Base-by-base conservation (phyloP, 768 basidiomycete genomes). In the Russula brevipes region DNA sequence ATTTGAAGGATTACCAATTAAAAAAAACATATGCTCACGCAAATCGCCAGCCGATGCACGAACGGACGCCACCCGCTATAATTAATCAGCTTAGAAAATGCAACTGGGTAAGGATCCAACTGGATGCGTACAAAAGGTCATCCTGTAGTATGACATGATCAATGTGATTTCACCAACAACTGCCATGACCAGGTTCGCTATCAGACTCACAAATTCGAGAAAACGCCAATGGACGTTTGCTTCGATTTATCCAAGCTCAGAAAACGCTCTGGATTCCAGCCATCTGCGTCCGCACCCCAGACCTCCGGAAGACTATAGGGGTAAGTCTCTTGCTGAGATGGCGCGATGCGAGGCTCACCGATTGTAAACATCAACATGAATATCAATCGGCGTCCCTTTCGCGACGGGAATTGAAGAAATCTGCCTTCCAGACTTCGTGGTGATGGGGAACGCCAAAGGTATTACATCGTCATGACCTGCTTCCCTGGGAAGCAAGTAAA, bases 401-500 rank as follows among this genome's bases (percentile, higher is more conserved):
- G 9, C 44, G 5, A 62, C 24, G 2, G 47, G 61, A 49, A 62
- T 62, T 3, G 38, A 45, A 12, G 49, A 19, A 36, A 62, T 47
- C 19, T 50, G 17, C 41, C 57, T 10, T 9, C 55, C 55, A 4
- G 47, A 52, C 33, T 62, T 57, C 5, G 35, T 36, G 8, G 42
- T 45, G 17, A 57, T 52, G 7, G 61, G 61, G n/a, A 50, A 50
- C 1, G 66, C 54, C 12, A 71, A 63, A 10, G 68, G 70, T 12
- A 69, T 54, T 3, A 69, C 63, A 19, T 69, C 66, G 50, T 70
- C 69, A 10, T 55, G 64, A 8, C 33, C 31, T 1, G 70, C 64
- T 49, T 60, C 47, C 11, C 66, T 66, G 4, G 47, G 0, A 2
- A 63, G 30, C 10, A 0, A 12, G 17, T 44, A 55, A 33, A 65